Evolutionary conservation across 371 early-diverging fungal species (phyloP), one percentile per base, ranked within the genome.

Genomic region (Circinella umbellata): DNA sequence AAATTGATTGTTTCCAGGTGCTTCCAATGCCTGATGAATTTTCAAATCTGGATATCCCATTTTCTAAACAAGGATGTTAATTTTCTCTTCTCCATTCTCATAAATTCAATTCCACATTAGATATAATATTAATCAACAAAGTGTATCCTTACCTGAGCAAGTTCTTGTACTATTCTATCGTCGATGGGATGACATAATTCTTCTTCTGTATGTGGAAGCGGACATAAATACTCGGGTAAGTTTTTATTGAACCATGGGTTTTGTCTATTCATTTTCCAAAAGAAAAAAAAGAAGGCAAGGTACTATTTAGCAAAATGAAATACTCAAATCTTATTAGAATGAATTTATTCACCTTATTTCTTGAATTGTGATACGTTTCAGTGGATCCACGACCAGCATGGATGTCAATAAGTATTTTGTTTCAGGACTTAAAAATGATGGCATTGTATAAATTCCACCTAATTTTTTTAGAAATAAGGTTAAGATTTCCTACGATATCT

Each of bases 321-420:
- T 27, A 27, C 0, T 27, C 27, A 27, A 27, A 27, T 27, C 27
- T 27, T 27, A 27, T 27, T 27, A 27, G 27, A 0, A 2, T 27
- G 2, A 27, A 27, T 27, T 27, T 27, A 27, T 27, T 27, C 78
- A 84, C 84, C 94, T 79, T 55, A 98, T 94, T 78, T 96, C 95
- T 48, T 88, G 87, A 65, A 98, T 93, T 0, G 98, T 95, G 68
- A 95, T 95, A 38, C 99, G 92, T 75, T 96, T 93, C 62, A 97
- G 77, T 3, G 99, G 99, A 78, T 99, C 98, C 18, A 99, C 99
- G 13, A 94, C 92, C 68, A 99, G 86, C 95, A 99, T 97, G 7
- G 93, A 88, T n/a, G 90, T 84, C 64, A 98, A 73, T n/a, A 99
- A 80, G 6, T 88, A 80, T 68, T 91, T 92, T 17, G 95, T 93